phyloP scores from a whole-genome alignment of 192 early-diverging fungal species.

The Podila horticola region DNA sequence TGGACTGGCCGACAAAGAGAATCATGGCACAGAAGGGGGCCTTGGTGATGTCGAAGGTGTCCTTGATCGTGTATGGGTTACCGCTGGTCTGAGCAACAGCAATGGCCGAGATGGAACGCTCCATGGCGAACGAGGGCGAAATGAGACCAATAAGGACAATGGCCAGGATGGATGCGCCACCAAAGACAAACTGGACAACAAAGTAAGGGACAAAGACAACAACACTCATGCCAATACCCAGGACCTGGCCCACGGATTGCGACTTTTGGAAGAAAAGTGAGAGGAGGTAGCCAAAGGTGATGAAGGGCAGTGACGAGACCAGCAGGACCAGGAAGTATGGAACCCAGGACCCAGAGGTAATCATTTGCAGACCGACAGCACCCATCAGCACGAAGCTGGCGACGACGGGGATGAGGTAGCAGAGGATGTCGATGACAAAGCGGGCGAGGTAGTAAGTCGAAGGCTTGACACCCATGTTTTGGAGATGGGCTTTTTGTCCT shows the following conservation, averaged over 20 bases:
- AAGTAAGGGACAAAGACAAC: conserved; percentile 59
- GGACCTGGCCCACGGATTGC: conserved; percentile 45
- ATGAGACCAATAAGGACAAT: conserved; percentile 37
- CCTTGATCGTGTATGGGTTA: conserved; percentile 68
- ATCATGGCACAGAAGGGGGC: conserved; percentile 74
- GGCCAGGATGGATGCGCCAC: conserved; percentile 31
- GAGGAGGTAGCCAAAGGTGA: conserved; percentile 47
- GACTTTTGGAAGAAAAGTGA: conserved; percentile 50
- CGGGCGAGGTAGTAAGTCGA: conserved; percentile 43
- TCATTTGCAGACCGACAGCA: conserved; percentile 31
- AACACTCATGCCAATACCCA: conserved; percentile 41
- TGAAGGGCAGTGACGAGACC: conserved; percentile 38
- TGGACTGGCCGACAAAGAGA: conserved; percentile 67
- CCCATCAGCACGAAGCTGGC: conserved; percentile 40
- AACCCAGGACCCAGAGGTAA: conserved; percentile 42
- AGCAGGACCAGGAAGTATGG: conserved; percentile 41
- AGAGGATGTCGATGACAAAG: conserved; percentile 35
- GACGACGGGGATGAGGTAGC: conserved; percentile 32
- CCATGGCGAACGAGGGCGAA: conserved; percentile 41
- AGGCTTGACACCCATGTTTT: conserved; percentile 43
- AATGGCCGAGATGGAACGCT: conserved; percentile 37
- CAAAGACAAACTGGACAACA: conserved; percentile 53
- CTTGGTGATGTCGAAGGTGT: conserved; percentile 70
- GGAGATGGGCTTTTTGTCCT: conserved; percentile 47
- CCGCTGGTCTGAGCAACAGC: conserved; percentile 57